Evolutionary conservation across 257 asterid genomes (phyloP).

Genomic region (Solanum corneliomulleri): DNA sequence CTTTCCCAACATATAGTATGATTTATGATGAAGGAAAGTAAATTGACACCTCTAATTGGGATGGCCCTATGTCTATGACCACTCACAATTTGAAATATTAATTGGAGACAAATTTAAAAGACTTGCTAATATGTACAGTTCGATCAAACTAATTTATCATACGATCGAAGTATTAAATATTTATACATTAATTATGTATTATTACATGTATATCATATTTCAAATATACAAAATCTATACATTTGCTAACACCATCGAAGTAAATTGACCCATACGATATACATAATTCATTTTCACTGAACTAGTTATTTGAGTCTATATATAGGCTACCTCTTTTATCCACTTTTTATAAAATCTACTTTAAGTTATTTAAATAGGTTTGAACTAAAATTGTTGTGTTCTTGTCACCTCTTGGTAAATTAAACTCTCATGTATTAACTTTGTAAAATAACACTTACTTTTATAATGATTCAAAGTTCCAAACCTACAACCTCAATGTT

Average conservation of each 20-base stretch:
- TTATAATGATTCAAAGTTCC: neutral
- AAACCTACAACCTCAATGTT: too few relatives aligned
- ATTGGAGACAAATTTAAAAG: neutral
- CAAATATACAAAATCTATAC: neutral
- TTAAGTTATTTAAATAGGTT: too few relatives aligned
- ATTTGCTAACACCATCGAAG: too few relatives aligned
- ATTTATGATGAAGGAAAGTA: fast-evolving
- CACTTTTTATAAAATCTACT: too few relatives aligned
- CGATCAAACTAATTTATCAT: neutral
- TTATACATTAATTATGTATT: neutral
- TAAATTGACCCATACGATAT: neutral
- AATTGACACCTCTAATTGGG: neutral
- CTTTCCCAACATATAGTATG: neutral
- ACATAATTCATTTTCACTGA: too few relatives aligned
- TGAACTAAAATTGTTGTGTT: too few relatives aligned
- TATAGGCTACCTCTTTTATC: too few relatives aligned
- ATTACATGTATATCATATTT: too few relatives aligned
- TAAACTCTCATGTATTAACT: too few relatives aligned
- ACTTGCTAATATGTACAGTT: neutral
- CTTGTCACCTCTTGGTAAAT: neutral
- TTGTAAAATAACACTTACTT: neutral
- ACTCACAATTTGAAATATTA: neutral
- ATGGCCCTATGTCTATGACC: neutral
- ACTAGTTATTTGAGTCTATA: neutral
- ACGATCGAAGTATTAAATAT: too few relatives aligned